Evolutionary conservation across 2,329 filamentous ascomycete species (phyloP), one percentile per base, ranked within the genome.

Genomic region (Cadophora sp.): DNA sequence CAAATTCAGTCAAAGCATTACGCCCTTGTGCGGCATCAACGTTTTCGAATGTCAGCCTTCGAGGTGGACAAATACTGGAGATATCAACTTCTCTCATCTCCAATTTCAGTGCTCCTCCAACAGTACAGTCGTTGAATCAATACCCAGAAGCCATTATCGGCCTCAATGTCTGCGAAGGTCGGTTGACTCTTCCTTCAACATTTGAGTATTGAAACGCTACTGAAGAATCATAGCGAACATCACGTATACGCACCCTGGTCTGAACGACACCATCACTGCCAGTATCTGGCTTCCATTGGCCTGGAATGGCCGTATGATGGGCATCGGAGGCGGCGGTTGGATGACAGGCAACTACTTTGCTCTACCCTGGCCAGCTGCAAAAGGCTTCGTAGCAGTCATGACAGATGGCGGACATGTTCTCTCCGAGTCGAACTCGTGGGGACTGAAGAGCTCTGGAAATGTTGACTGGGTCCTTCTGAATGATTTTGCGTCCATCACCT

Each of bases 401-500:
- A 73, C 65, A 14, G 68, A 69, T 61, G 69, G 56, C 26, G 72
- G 69, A 1, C 51, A 51, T 31, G 53, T 16, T 26, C 53, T 31
- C 8, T 11, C 19, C 11, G 24, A 43, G 14, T 27, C 53, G 2
- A 59, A 64, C 4, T 43, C n/a, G 19, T 73, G 67, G 67, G 68
- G 62, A 2, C 60, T 69, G 0, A 19, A 58, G 1, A 67, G 65
- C 29, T 37, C 68, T 11, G 71, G 73, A 11, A 72, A 72, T 27
- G 58, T 72, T 5, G 72, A 75, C 51, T 43, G 61, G 3, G 67
- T 67, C 46, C 46, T 77, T 3, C 59, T 83, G 6, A 73, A 79
- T 12, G 79, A 82, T 62, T 79, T 81, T 26, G 80, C 78, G 0
- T 79, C 76, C 0, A 72, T 77, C 0, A 77, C 79, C n/a, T 46